Evolutionary conservation across 768 basidiomycete species (phyloP).

Genomic region (Boletus edulis): DNA sequence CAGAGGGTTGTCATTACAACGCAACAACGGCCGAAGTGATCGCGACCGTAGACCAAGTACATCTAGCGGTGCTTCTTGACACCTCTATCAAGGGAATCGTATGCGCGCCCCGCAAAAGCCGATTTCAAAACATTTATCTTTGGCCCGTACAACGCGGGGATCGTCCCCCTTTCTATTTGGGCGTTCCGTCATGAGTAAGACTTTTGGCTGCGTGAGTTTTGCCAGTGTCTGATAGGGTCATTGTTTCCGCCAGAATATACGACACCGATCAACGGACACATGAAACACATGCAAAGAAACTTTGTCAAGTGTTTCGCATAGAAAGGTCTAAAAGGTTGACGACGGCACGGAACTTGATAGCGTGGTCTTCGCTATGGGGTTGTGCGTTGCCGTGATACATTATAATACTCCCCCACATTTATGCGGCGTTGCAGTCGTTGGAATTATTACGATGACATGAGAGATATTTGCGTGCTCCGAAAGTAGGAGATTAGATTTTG

Average conservation of each 20-base stretch:
- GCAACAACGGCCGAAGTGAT: conserved; percentile 2
- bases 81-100: conserved; percentile 22
- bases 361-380: conserved; percentile 22
- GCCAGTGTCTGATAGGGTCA: not conserved
- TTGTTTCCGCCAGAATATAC: not conserved
- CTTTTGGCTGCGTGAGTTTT: not conserved
- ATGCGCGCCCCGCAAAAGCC: conserved; percentile 32
- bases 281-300: conserved; percentile 42
- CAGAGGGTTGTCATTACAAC: not conserved
- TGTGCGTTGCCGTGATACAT: too few species aligned
- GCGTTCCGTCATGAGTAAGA: conserved; percentile 28
- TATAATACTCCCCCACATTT: too few species aligned
- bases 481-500: too few species aligned
- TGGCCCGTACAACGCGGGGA: conserved; percentile 30
- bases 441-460: conserved; percentile 36
- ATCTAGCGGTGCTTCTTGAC: not conserved
- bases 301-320: too few species aligned
- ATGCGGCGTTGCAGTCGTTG: conserved; percentile 36
- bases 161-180: conserved; percentile 24
- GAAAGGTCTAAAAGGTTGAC: not conserved
- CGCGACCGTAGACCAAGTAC: not conserved
- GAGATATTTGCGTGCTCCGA: conserved; percentile 37
- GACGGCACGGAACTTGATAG: conserved; percentile 23
- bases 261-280: conserved; percentile 33
- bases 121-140: conserved; percentile 31